Conservation (phyloP, 2,329 filamentous ascomycete species). For the Pseudogymnoascus sp. region DNA sequence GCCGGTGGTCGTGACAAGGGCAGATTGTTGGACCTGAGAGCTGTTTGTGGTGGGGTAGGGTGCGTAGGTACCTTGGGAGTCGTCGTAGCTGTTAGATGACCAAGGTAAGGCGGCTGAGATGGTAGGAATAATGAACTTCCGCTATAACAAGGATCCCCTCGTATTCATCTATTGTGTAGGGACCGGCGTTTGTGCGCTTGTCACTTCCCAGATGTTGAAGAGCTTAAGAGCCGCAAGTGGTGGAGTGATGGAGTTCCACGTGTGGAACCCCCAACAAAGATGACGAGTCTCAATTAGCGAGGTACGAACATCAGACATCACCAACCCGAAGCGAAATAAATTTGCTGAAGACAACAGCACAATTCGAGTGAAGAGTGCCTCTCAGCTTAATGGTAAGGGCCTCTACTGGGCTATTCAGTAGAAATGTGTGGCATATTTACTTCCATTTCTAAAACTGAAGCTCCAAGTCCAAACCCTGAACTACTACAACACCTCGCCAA, state of each 20-base stretch:
- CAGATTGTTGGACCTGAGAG: background rate
- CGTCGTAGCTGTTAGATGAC: background rate
- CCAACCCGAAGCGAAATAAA: background rate
- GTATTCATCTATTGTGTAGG: background rate
- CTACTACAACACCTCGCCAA: slow-evolving; percentile 44
- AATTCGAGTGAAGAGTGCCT: background rate
- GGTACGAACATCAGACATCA: slow-evolving; percentile 4
- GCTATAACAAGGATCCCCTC: background rate
- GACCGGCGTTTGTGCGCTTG: background rate
- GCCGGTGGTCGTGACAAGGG: background rate
- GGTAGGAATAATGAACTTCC: background rate
- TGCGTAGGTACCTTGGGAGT: background rate
- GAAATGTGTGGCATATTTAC: slow-evolving; percentile 57
- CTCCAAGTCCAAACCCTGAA: slow-evolving; percentile 28
- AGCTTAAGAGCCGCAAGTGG: background rate
- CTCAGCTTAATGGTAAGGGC: background rate
- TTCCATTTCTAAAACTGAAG: slow-evolving; percentile 35
- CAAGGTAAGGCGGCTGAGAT: background rate
- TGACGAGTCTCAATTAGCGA: slow-evolving; percentile 8
- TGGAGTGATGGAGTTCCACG: slow-evolving; percentile 1
- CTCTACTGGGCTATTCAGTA: slow-evolving; percentile 3
- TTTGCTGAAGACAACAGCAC: background rate
- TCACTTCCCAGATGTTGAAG: slow-evolving; percentile 1
- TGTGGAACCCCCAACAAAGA: slow-evolving; percentile 3
- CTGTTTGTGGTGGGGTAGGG: slow-evolving; percentile 2